Percentiles rank a stretch among this genome's conserved stretches.
Evolutionary conservation across 108 stramenopile genomes (phyloP).

Genomic region (Discostella stelligeroides): DNA sequence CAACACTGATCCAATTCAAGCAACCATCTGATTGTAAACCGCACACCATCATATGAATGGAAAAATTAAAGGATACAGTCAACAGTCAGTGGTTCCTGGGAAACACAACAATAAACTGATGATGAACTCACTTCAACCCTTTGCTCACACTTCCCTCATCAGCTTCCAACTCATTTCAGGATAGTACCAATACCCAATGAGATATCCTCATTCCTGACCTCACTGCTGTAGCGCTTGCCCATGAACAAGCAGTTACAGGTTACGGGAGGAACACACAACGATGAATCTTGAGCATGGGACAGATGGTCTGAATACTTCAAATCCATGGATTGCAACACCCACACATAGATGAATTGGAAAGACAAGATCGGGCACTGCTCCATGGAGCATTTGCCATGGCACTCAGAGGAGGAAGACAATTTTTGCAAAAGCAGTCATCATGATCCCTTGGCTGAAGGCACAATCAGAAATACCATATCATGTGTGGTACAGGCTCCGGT

Average conservation of each 20-base stretch:
- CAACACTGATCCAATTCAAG: slow-evolving; percentile 15
- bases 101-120: neutral
- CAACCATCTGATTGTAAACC: neutral
- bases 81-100: slow-evolving; percentile 35
- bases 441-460: slow-evolving; percentile 18
- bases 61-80: slow-evolving; percentile 4
- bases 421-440: neutral
- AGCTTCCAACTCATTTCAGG: slow-evolving; percentile 22
- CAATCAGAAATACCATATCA: slow-evolving; percentile 28
- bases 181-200: slow-evolving; percentile 31
- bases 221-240: slow-evolving; percentile 24
- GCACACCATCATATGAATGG: neutral
- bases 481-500: slow-evolving; percentile 23
- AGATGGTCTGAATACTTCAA: slow-evolving; percentile 15
- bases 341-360: slow-evolving; percentile 14
- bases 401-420: slow-evolving; percentile 20
- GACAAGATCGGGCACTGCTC: neutral
- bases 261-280: slow-evolving; percentile 32
- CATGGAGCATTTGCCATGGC: slow-evolving; percentile 30
- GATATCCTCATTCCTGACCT: slow-evolving; percentile 36
- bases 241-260: slow-evolving; percentile 35
- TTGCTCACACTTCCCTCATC: slow-evolving; percentile 1
- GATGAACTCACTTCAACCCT: slow-evolving; percentile 14
- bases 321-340: slow-evolving; percentile 7
- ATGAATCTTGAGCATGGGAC: slow-evolving; percentile 27